Conservation (phyloP, 1,284 basidiomycete genomes). For the Cryptococcus maquisensis region DNA sequence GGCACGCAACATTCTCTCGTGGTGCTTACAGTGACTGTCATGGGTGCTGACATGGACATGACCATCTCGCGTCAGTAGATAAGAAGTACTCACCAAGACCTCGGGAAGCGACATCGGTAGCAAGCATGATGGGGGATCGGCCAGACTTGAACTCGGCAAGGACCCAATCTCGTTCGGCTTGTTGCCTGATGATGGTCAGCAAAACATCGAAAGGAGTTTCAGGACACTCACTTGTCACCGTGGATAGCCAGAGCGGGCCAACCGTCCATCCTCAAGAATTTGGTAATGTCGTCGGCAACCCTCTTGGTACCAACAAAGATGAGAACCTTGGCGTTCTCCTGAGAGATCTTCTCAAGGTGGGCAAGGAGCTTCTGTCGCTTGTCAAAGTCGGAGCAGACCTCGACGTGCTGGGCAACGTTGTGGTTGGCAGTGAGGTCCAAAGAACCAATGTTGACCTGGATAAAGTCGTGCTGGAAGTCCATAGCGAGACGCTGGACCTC, state of each 20-base stretch:
- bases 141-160: slow-evolving; percentile 97
- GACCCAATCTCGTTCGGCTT: slow-evolving; percentile 94
- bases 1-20: slow-evolving; percentile 12
- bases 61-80: slow-evolving; percentile 10
- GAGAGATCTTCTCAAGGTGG: slow-evolving; percentile 93
- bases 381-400: slow-evolving; percentile 96
- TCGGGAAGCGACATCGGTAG: slow-evolving; percentile 96
- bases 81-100: slow-evolving; percentile 84
- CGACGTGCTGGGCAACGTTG: slow-evolving; percentile 93
- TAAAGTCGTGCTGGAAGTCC: slow-evolving; percentile 94
- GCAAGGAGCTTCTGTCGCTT: slow-evolving; percentile 95
- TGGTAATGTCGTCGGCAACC: slow-evolving; percentile 96
- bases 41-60: slow-evolving; percentile 3
- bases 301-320: slow-evolving; percentile 99
- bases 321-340: slow-evolving; percentile 96
- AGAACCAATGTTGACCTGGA: slow-evolving; percentile 98
- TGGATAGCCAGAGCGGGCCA: slow-evolving; percentile 99
- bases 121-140: slow-evolving; percentile 94
- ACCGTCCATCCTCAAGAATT: slow-evolving; percentile 92
- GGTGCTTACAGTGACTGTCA: slow-evolving; percentile 13
- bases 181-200: slow-evolving; percentile 58
- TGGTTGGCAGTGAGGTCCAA: slow-evolving; percentile 98
- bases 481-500: slow-evolving; percentile 96
- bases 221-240: slow-evolving; percentile 70
- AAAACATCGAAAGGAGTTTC: neutral